Percentiles rank a stretch among this genome's conserved stretches.
Conservation (phyloP, 768 basidiomycete species). For the Albatrellus ellisii region DNA sequence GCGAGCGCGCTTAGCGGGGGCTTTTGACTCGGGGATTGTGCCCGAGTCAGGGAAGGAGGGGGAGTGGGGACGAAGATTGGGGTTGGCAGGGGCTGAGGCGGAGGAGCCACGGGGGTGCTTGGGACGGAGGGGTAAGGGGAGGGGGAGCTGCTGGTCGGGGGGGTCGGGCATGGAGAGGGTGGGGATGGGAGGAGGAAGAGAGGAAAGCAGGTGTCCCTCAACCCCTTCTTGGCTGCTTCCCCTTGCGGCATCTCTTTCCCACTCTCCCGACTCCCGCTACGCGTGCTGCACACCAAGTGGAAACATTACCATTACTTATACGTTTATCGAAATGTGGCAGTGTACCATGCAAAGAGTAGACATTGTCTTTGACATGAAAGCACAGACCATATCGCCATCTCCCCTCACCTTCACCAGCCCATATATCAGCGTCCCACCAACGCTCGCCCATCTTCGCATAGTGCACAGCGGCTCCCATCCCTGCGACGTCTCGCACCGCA, state of each 20-base stretch:
- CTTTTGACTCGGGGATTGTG: background rate
- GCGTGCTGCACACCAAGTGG: no score
- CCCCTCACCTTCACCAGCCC: background rate
- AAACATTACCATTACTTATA: no score
- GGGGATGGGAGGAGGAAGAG: no score
- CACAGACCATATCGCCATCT: background rate
- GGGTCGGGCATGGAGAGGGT: background rate
- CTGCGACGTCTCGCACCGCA: slow-evolving; percentile 58
- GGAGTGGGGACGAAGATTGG: slow-evolving; percentile 1
- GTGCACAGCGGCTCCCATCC: slow-evolving; percentile 59
- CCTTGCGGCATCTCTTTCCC: no score
- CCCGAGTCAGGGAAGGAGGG: background rate
- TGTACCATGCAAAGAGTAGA: no score
- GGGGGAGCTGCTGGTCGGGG: background rate
- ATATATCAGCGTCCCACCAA: background rate
- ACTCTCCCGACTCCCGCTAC: no score
- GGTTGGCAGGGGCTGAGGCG: background rate
- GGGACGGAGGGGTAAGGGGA: background rate
- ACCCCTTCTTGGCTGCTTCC: no score
- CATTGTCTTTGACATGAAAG: background rate
- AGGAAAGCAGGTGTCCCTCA: no score
- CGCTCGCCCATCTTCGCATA: background rate
- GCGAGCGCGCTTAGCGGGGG: slow-evolving; percentile 70
- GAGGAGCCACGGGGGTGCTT: no score
- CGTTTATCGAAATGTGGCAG: no score